Conservation (phyloP, 768 basidiomycete species). For the Cystobasidiopsis lactophilus region DNA sequence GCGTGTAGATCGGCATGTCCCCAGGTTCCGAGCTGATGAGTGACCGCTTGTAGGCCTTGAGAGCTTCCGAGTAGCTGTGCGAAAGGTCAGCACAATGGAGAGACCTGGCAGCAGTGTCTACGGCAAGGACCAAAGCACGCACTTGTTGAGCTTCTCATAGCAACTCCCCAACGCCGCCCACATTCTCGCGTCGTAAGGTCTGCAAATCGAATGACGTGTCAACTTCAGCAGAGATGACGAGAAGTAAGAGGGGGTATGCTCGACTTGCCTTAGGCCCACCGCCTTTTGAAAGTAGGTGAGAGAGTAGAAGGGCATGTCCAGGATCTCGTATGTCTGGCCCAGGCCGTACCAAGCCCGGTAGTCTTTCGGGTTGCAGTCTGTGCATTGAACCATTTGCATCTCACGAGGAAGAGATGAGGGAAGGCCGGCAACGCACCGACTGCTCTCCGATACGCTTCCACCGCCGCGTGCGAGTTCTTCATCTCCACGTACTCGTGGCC, state of each 20-base stretch:
- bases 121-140: constrained; percentile 17
- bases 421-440: constrained; percentile 42
- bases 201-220: constrained; percentile 22
- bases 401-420: background rate
- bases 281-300: constrained; percentile 92
- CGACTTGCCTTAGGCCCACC: constrained; percentile 58
- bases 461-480: constrained; percentile 97
- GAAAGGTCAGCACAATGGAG: background rate
- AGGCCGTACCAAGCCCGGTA: constrained; percentile 97
- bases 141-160: constrained; percentile 80
- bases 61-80: constrained; percentile 57
- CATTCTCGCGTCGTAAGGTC: constrained; percentile 84
- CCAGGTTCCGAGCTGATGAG: constrained; percentile 26
- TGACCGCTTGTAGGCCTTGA: constrained; percentile 76
- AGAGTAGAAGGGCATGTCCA: constrained; percentile 93
- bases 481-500: constrained; percentile 97
- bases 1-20: constrained; percentile 18
- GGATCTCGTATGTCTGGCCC: constrained; percentile 86
- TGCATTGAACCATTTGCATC: background rate
- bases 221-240: background rate
- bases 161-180: constrained; percentile 90
- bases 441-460: constrained; percentile 88
- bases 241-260: too few relatives aligned
- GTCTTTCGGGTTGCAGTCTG: constrained; percentile 90
- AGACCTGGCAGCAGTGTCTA: background rate